phyloP scores from a whole-genome alignment of 2,329 filamentous ascomycete genomes.

The Magnaporthiopsis incrustans region DNA sequence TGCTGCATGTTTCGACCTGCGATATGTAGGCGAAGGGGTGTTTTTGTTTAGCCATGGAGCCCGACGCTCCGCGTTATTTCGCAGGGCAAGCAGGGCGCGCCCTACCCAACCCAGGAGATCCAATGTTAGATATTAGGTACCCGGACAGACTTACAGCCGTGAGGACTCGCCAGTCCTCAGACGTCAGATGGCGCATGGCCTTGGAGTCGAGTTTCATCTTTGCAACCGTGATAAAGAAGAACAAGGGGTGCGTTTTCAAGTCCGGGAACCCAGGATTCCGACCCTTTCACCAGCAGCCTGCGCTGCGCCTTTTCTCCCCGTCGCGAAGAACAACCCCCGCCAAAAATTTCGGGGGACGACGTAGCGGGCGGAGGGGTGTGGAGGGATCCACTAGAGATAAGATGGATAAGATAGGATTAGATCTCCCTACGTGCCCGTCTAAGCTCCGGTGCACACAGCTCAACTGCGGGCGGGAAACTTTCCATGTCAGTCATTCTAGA shows the following conservation, averaged over 20 bases:
- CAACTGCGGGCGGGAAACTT: neutral
- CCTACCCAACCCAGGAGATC: neutral
- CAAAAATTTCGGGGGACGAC: constrained; percentile 2
- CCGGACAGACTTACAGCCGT: constrained; percentile 59
- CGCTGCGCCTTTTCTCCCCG: neutral
- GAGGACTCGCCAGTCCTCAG: constrained; percentile 93
- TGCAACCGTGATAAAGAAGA: neutral
- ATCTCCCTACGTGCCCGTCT: neutral
- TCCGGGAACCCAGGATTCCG: constrained; percentile 1
- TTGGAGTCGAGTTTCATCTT: constrained; percentile 93
- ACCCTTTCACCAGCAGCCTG: neutral
- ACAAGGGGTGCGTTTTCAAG: neutral
- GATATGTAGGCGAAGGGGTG: constrained; percentile 3
- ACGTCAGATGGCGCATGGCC: constrained; percentile 81
- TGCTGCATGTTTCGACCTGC: constrained; percentile 86
- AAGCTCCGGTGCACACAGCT: neutral
- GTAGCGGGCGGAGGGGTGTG: neutral
- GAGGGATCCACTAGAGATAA: constrained; percentile 8
- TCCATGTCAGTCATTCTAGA: neutral
- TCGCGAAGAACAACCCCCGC: neutral
- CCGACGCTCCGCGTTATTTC: neutral
- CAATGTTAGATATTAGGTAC: constrained; percentile 9
- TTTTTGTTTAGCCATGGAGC: neutral
- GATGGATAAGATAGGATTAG: constrained; percentile 12
- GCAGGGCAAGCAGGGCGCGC: neutral